Base-by-base conservation (phyloP, 805 yeast species). In the Saturnispora serradocipensis region DNA sequence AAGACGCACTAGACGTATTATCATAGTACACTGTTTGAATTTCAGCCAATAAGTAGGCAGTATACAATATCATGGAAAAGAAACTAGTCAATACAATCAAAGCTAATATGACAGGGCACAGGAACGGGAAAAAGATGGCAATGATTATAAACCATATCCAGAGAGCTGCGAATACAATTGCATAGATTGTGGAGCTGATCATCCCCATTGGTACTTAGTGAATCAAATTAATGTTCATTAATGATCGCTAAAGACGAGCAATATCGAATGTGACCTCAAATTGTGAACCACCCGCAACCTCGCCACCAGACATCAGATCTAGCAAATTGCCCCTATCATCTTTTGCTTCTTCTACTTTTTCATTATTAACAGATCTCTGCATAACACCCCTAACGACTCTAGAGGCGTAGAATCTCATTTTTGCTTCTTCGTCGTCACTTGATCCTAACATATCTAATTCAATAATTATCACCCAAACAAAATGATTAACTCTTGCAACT, bases 341-440 rank as follows among this genome's bases (percentile, higher is more conserved):
- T 7, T 25, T 35, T 13, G 22, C 43, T n/a, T 22, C 11, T 11
- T 27, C 28, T 13, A 32, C 34, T 20, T 55, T 36, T 10, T 51
- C 50, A 11, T 58, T 57, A 27, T 53, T 54, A 5, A 56, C 45
- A 1, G 56, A 57, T 27, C 60, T 55, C 24, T 51, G 50, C 52
- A 76, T 55, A 15, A 69, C 61, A 15, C 64, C 66, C 42, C 67
- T 61, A 4, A 81, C 67, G 7, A 78, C 64, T 34, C 75, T 68
- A 42, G 67, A 64, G 2, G 76, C 66, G 53, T 81, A 81, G 53
- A 72, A 74, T 43, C 85, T 63, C 34, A 86, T 60, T 32, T 72
- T 67, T 1, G 79, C 65, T 62, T 85, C 91, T 45, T 84, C 89
- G 51, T 84, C 87, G 55, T 78, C 79, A 4, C 85, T 77, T 1